A percentile compares a stretch with the other conserved stretches of the same genome.
These are phyloP conservation scores for Beta corolliflora DNA, from an alignment of 179 eudicot species.

Conservation along the genomic window DNA sequence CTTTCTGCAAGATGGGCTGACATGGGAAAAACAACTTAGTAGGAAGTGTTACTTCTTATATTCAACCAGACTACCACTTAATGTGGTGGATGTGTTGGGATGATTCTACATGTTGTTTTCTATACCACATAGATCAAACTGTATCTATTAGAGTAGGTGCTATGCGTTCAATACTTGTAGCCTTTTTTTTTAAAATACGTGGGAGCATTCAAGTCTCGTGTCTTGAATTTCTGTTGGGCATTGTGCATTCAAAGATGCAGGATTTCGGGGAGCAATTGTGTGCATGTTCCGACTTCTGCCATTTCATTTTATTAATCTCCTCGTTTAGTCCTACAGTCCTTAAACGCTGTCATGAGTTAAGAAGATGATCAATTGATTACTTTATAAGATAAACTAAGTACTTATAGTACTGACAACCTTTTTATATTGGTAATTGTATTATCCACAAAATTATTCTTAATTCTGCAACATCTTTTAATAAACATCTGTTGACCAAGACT, in stretches of 20 bases:
- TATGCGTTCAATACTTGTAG: not conserved
- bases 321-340: not conserved
- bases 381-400: not conserved
- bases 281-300: not conserved
- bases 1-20: no score
- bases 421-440: not conserved
- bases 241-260: not conserved
- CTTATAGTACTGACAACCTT: not conserved
- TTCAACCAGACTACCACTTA: no score
- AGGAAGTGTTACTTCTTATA: no score
- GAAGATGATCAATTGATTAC: not conserved
- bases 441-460: not conserved
- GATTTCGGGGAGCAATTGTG: not conserved
- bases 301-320: not conserved
- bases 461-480: not conserved
- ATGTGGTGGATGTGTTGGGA: no score
- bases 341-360: not conserved
- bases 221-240: not conserved
- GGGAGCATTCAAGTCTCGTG: not conserved
- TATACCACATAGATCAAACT: not conserved
- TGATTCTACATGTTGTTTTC: no score
- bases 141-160: not conserved
- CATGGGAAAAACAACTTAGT: no score
- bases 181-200: not conserved
- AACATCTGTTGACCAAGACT: not conserved